Conservation (phyloP, 2,329 filamentous ascomycete species). For the Sporothrix dimorphospora region DNA sequence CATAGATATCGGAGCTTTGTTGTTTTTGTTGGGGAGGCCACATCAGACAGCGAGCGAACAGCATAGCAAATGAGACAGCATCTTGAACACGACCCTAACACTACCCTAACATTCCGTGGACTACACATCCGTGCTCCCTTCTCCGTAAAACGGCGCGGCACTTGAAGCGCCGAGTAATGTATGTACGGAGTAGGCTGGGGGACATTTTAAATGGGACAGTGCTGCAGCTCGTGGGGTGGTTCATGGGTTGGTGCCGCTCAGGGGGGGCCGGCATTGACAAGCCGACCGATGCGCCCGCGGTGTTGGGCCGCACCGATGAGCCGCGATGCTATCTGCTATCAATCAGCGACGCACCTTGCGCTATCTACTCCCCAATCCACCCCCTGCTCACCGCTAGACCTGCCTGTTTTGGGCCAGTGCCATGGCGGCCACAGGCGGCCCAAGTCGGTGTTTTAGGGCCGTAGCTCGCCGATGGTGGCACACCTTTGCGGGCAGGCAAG, state of each 20-base stretch:
- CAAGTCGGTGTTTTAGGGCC: not conserved
- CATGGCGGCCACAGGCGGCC: constrained; percentile 9
- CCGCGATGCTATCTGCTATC: constrained; percentile 16
- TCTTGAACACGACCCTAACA: not conserved
- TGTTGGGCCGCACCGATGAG: not conserved
- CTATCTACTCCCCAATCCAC: not conserved
- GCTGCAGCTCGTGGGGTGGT: not conserved
- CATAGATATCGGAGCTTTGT: not conserved
- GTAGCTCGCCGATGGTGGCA: constrained; percentile 5
- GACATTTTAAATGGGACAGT: too few relatives aligned
- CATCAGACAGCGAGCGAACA: not conserved
- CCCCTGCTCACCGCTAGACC: not conserved
- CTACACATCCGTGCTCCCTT: not conserved
- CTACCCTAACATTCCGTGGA: too few relatives aligned
- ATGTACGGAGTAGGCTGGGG: not conserved
- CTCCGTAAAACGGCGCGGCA: not conserved
- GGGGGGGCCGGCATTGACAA: not conserved
- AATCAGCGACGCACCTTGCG: not conserved
- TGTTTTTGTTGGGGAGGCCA: not conserved
- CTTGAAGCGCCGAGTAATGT: not conserved
- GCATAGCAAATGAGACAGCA: constrained; percentile 7
- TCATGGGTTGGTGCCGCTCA: not conserved
- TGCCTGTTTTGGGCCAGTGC: constrained; percentile 13
- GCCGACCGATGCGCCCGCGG: not conserved
- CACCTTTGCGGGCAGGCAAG: not conserved